phyloP scores from a whole-genome alignment of 805 yeast genomes.

The Millerozyma acaciae region DNA sequence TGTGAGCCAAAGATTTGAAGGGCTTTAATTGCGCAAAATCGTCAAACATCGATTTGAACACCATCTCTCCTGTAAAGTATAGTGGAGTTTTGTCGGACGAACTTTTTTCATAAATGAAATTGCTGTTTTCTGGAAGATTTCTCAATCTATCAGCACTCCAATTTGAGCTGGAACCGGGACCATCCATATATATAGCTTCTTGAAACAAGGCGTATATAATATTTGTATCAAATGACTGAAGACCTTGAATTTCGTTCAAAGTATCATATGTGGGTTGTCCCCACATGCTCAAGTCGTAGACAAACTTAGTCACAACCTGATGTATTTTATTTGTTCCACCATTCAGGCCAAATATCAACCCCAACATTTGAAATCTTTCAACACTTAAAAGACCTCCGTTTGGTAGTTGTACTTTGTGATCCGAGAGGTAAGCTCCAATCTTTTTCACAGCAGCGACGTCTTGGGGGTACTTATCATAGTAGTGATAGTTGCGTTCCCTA shows the following conservation, averaged over 20 bases:
- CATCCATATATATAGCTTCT: constrained; percentile 56
- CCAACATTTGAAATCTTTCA: constrained; percentile 52
- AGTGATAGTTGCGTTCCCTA: constrained; percentile 44
- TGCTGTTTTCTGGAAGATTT: constrained; percentile 18
- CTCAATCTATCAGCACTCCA: constrained; percentile 51
- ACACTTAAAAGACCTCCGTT: constrained; percentile 48
- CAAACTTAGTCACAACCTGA: constrained; percentile 36
- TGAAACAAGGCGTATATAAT: constrained; percentile 52
- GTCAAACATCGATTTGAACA: constrained; percentile 47
- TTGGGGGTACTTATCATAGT: constrained; percentile 46
- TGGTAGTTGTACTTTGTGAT: constrained; percentile 37
- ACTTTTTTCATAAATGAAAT: constrained; percentile 19
- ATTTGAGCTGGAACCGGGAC: constrained; percentile 22
- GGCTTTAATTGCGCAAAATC: constrained; percentile 42
- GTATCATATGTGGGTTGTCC: constrained; percentile 38
- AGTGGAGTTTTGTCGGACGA: constrained; percentile 17
- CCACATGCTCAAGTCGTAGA: constrained; percentile 31
- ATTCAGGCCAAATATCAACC: constrained; percentile 46
- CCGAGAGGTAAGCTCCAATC: constrained; percentile 32
- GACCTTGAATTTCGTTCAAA: constrained; percentile 28
- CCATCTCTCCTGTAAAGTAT: constrained; percentile 56
- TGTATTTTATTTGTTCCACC: constrained; percentile 51
- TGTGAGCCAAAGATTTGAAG: constrained; percentile 39
- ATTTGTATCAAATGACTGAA: constrained; percentile 48
- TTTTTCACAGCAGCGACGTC: constrained; percentile 37